Evolutionary conservation across 257 asterid species (phyloP), one percentile per base, ranked within the genome.

Genomic region (Fraxinus americana): DNA sequence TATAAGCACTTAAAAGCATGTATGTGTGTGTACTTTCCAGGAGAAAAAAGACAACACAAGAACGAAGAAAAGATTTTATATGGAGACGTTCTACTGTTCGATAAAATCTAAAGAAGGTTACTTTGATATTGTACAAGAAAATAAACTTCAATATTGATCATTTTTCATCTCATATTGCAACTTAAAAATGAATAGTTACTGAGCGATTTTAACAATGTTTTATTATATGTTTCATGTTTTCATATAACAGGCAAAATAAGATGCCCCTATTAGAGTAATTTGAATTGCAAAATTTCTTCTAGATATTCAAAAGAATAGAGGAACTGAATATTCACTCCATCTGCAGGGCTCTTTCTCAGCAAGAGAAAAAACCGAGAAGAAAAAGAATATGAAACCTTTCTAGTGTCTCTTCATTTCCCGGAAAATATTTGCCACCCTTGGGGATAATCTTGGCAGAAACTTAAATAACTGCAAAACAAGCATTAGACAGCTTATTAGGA

Each of bases 391-490:
- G 29, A 9, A 7, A 17, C 70, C 54, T 72, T 80, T 78, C 88
- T 91, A 92, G 85, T 93, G 98, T 83, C 99, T 92, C 88, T 75
- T 84, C 97, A 92, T 90, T 83, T 92, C 97, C 70, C 77, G 89
- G 89, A 94, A 89, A 86, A 91, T 91, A 81, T 78, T 92, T 39
- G 97, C 71, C 85, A 92, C 97, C 86, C 67, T 85, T 4, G 96
- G 94, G 12, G 99, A 92, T 84, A 95, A 75, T 78, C 90, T 87
- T 73, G 99, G 98, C 82, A 93, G 91, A 80, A 80, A 93, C 82
- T 89, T 95, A 69, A 90, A 95, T 79, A 91, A 2, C 98, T 95
- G 97, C 19, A 67, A 83, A 41, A 72, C 54, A 71, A 67, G 74
- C 71, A 67, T 70, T 45, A 73, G 73, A 81, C 48, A 75, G 34